Evolutionary conservation across 2,329 filamentous ascomycete genomes (phyloP).

Genomic region (Stagonosporopsis rhizophila): DNA sequence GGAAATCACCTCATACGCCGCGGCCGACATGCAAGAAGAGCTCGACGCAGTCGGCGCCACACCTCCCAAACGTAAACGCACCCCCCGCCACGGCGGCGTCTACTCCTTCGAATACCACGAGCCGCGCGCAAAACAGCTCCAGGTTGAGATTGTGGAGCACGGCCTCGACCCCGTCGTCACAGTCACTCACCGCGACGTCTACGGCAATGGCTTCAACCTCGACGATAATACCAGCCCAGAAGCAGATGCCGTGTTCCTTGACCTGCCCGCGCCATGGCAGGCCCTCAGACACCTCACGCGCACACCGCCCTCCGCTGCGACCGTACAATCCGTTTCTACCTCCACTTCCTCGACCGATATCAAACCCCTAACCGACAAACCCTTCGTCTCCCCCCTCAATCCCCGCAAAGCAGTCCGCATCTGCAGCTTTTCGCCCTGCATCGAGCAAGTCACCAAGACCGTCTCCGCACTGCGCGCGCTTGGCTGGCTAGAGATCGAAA

Average conservation of each 20-base stretch:
- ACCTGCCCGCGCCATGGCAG: slow-evolving; percentile 82
- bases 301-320: slow-evolving; percentile 40
- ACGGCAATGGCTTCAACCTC: slow-evolving; percentile 74
- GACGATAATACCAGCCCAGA: slow-evolving; percentile 32
- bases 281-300: slow-evolving; percentile 78
- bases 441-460: slow-evolving; percentile 92
- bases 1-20: slow-evolving; percentile 14
- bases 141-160: slow-evolving; percentile 73
- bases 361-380: slow-evolving; percentile 8
- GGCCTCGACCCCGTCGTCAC: slow-evolving; percentile 70
- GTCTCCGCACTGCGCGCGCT: slow-evolving; percentile 79
- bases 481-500: slow-evolving; percentile 90
- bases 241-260: slow-evolving; percentile 77
- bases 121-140: slow-evolving; percentile 72
- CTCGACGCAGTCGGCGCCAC: slow-evolving; percentile 31
- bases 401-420: slow-evolving; percentile 75
- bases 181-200: slow-evolving; percentile 81
- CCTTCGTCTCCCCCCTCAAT: slow-evolving; percentile 66
- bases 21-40: slow-evolving; percentile 41
- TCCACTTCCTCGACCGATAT: slow-evolving; percentile 47
- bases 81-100: slow-evolving; percentile 66
- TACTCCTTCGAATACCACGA: slow-evolving; percentile 86
- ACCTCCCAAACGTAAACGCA: slow-evolving; percentile 40
- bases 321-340: slow-evolving; percentile 33
- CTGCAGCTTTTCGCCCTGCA: slow-evolving; percentile 95